Percentiles rank a stretch among this genome's conserved stretches.
phyloP scores from a whole-genome alignment of 176 grass and related monocot genomes.

The Tillandsia fasciculata region DNA sequence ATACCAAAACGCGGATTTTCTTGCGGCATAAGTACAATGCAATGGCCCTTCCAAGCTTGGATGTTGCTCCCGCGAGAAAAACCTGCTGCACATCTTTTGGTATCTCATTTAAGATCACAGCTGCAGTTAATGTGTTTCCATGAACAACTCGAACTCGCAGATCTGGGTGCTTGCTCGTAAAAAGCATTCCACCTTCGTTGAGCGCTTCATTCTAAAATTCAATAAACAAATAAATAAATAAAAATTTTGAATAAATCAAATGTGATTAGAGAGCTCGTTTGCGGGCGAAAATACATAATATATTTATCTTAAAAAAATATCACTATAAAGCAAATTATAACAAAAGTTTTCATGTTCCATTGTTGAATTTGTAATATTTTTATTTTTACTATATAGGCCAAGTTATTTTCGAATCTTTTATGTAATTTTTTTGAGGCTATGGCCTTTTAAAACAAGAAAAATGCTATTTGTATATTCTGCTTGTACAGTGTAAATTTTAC shows the following conservation, averaged over 20 bases:
- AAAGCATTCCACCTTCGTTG: constrained; percentile 79
- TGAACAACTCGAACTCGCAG: constrained; percentile 77
- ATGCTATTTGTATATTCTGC: no score
- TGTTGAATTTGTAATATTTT: no score
- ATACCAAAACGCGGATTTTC: constrained; percentile 62
- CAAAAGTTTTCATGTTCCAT: no score
- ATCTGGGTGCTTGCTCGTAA: constrained; percentile 56
- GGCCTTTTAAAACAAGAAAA: no score
- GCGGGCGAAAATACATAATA: not conserved
- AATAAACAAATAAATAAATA: not conserved
- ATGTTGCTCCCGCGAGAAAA: constrained; percentile 84
- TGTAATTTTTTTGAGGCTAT: no score
- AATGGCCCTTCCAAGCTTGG: constrained; percentile 84
- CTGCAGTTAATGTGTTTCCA: constrained; percentile 89
- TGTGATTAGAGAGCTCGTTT: no score
- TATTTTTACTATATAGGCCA: no score
- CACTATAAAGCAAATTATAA: no score
- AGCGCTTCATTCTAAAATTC: constrained; percentile 61
- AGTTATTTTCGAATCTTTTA: no score
- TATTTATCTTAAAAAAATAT: not conserved
- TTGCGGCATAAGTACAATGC: constrained; percentile 81
- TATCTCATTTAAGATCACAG: constrained; percentile 85
- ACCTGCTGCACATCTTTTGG: constrained; percentile 52
- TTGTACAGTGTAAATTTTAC: no score
- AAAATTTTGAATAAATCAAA: not conserved